Evolutionary conservation across 495 filamentous ascomycete species (phyloP).

Genomic region (Podospora pseudocomata): DNA sequence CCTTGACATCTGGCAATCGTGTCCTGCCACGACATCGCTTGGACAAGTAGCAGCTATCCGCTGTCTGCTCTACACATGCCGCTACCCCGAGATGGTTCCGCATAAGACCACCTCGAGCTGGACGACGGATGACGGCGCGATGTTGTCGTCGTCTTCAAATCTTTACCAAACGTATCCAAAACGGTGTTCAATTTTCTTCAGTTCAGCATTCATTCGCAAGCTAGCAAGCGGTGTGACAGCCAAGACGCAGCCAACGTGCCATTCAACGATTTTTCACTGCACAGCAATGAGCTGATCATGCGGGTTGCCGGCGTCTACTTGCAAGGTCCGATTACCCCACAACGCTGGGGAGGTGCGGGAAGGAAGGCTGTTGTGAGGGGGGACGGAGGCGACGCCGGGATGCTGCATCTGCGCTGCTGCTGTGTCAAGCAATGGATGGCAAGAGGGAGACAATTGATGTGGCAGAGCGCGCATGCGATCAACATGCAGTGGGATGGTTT

Average conservation of each 20-base stretch:
- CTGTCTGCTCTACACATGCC: not conserved
- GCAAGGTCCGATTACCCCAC: not conserved
- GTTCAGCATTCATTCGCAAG: not conserved
- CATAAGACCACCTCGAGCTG: not conserved
- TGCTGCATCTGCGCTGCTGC: not conserved
- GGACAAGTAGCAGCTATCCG: not conserved
- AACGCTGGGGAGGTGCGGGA: not conserved
- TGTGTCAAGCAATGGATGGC: not conserved
- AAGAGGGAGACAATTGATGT: not conserved
- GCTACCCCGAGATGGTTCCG: not conserved
- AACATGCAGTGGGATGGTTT: not conserved
- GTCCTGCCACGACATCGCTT: not conserved
- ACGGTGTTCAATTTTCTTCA: not conserved
- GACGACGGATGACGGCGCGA: not conserved
- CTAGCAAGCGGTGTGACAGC: not conserved
- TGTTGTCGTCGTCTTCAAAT: not conserved
- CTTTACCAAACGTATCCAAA: not conserved
- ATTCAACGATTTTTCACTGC: not conserved
- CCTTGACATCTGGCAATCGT: not conserved
- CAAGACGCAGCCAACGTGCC: not conserved
- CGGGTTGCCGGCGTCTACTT: constrained; percentile 5
- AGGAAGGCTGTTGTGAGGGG: not conserved
- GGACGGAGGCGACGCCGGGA: not conserved
- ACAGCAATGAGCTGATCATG: constrained; percentile 1
- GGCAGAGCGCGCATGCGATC: not conserved